Percentiles rank a stretch among this genome's conserved stretches.
Conservation (phyloP, 208 protist species). For the Acanthamoeba sp. region DNA sequence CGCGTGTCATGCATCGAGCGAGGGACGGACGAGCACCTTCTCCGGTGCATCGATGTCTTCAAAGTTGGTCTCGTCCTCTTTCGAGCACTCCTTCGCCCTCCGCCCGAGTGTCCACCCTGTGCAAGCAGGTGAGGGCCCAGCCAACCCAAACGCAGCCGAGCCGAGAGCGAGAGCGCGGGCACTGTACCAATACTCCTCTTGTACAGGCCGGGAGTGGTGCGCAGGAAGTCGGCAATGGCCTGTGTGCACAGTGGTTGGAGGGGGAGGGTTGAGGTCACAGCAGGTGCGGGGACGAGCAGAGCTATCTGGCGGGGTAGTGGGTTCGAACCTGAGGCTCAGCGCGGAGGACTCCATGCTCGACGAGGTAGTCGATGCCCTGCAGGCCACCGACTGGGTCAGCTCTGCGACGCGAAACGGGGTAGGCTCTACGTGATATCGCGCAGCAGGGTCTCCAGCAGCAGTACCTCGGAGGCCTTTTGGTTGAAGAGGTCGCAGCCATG, state of each 20-base stretch:
- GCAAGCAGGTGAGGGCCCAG: no score
- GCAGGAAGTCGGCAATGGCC: neutral
- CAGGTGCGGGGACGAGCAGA: no score
- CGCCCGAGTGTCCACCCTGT: neutral
- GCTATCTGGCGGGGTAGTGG: no score
- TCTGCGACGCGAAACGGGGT: no score
- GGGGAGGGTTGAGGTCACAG: no score
- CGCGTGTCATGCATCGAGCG: no score
- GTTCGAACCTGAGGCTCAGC: neutral
- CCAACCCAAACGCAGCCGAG: no score
- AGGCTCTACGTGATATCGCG: no score
- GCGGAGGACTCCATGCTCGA: neutral
- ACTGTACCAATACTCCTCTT: slow-evolving; percentile 31
- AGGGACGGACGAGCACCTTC: neutral
- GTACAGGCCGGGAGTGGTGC: neutral
- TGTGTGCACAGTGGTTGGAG: neutral
- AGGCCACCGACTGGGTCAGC: no score
- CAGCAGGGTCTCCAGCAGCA: no score
- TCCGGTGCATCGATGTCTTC: neutral
- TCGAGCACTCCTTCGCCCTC: slow-evolving; percentile 26
- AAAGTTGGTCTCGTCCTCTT: slow-evolving; percentile 12
- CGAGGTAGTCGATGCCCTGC: slow-evolving; percentile 4
- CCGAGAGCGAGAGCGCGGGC: neutral
- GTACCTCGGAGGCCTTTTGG: neutral
- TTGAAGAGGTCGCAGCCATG: slow-evolving; percentile 26